phyloP scores from a whole-genome alignment of 306 rosid species.

The Dryas octopetala region DNA sequence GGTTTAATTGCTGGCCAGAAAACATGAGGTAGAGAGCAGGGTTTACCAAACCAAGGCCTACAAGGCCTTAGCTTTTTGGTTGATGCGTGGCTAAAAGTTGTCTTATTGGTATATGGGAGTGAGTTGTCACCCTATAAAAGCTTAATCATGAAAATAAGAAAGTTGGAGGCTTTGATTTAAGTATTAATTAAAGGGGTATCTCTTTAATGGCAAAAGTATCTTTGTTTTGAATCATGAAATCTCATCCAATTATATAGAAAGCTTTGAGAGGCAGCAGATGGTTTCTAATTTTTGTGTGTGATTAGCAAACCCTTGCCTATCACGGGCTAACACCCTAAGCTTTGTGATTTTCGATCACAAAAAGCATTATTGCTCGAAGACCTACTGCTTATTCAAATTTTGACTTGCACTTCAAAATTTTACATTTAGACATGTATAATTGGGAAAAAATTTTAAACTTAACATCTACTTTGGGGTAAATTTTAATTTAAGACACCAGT shows the following conservation, averaged over 20 bases:
- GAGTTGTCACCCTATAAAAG: slow-evolving; percentile 55
- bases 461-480: no score
- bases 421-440: no score
- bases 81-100: slow-evolving; percentile 29
- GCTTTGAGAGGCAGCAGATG: background rate
- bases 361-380: background rate
- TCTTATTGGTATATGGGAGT: slow-evolving; percentile 41
- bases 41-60: slow-evolving; percentile 31
- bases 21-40: slow-evolving; percentile 36
- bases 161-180: slow-evolving; percentile 34
- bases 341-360: background rate
- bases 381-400: no score
- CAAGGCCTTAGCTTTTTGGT: slow-evolving; percentile 27
- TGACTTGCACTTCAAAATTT: no score
- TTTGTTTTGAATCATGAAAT: slow-evolving; percentile 37
- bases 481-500: no score
- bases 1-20: slow-evolving; percentile 37
- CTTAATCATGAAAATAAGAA: slow-evolving; percentile 45
- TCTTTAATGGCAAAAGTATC: slow-evolving; percentile 38
- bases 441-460: no score
- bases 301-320: no score
- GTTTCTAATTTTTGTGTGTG: slow-evolving; percentile 4
- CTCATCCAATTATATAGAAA: slow-evolving; percentile 32
- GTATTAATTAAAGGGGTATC: slow-evolving; percentile 37
- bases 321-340: background rate